Conservation (phyloP, 306 rosid species). For the Arachis hypogaea region DNA sequence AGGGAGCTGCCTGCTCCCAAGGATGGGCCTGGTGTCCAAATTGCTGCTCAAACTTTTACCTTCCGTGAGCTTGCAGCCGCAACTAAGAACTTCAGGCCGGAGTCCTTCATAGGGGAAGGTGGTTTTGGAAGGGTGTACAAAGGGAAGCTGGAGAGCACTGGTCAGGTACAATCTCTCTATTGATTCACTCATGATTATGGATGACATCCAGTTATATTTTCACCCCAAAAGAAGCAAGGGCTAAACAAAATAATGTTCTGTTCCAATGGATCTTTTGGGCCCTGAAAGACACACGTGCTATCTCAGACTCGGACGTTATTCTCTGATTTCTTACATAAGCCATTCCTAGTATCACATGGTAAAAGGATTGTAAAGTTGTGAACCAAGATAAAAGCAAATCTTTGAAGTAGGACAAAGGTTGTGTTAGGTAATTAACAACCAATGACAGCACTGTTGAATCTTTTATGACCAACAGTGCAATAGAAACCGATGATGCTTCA, state of each 20-base stretch:
- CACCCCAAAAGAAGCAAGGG: not conserved
- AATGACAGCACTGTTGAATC: not conserved
- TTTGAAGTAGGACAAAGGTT: not conserved
- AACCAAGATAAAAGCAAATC: not conserved
- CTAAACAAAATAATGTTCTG: not conserved
- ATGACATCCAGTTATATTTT: not conserved
- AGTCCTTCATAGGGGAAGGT: slow-evolving; percentile 85
- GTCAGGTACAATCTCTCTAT: slow-evolving; percentile 57
- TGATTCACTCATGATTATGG: not conserved
- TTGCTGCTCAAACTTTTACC: slow-evolving; percentile 85
- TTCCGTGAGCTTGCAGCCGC: slow-evolving; percentile 86
- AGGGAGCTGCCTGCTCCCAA: slow-evolving; percentile 62
- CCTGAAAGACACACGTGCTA: not conserved
- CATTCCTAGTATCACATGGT: not conserved
- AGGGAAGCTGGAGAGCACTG: slow-evolving; percentile 76
- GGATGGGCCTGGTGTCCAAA: slow-evolving; percentile 62
- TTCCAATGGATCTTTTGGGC: not conserved
- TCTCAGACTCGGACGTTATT: not conserved
- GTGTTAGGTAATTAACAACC: not conserved
- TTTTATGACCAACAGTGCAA: not conserved
- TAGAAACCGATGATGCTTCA: not conserved
- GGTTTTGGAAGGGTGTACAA: slow-evolving; percentile 92
- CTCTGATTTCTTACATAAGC: slow-evolving; percentile 1
- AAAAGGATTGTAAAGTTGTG: not conserved
- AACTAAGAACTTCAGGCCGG: slow-evolving; percentile 75